Percentiles rank a stretch among this genome's conserved stretches.
These are phyloP conservation scores for Cercospora canescens DNA, from an alignment of 2,329 filamentous ascomycete genomes.

Conservation along the genomic window DNA sequence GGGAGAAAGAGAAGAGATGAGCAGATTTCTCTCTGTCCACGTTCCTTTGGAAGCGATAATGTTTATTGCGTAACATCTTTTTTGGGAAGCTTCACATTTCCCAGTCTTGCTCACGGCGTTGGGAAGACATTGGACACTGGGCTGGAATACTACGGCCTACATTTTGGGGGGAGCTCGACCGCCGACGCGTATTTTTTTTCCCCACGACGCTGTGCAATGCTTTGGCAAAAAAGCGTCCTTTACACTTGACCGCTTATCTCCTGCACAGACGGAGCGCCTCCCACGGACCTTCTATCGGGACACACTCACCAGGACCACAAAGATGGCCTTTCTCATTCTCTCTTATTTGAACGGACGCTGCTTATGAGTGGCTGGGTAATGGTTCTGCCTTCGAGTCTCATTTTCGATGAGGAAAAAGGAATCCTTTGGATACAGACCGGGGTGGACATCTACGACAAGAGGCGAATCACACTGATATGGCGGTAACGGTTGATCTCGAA, in stretches of 20 bases:
- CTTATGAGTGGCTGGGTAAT: background rate
- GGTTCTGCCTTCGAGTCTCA: background rate
- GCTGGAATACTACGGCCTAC: background rate
- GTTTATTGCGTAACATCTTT: background rate
- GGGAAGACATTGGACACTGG: background rate
- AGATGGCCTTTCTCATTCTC: background rate
- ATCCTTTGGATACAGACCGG: background rate
- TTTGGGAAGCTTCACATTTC: background rate
- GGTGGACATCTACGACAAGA: background rate
- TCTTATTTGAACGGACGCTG: background rate
- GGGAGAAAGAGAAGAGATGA: slow-evolving; percentile 7
- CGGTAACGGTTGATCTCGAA: background rate
- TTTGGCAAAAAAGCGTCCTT: background rate
- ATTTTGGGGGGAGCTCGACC: background rate
- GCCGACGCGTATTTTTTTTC: background rate
- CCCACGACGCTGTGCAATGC: background rate
- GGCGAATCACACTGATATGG: background rate
- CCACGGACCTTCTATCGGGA: too few species aligned
- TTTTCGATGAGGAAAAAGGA: background rate
- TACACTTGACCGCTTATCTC: background rate
- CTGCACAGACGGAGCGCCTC: background rate
- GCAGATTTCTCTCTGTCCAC: background rate
- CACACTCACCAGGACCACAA: too few species aligned
- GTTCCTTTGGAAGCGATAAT: background rate
- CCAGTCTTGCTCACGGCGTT: background rate